These are phyloP conservation scores for Serpula lacrymans DNA, from an alignment of 768 basidiomycete species.

Conservation along the genomic window DNA sequence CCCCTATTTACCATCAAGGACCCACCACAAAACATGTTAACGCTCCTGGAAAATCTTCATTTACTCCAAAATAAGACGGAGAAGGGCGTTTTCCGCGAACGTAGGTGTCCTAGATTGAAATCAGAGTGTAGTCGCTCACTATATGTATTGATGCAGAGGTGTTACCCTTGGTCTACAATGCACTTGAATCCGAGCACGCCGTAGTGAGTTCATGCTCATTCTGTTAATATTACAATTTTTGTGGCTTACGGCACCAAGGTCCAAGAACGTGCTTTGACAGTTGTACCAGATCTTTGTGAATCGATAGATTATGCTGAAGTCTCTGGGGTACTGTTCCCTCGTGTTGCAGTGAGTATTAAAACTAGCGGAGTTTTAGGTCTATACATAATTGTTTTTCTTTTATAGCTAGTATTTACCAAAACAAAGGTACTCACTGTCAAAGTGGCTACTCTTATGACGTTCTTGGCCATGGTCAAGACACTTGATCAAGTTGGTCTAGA, in stretches of 20 bases:
- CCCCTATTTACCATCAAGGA: conserved; percentile 90
- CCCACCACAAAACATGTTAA: conserved; percentile 96
- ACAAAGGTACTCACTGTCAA: conserved; percentile 89
- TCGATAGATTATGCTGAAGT: conserved; percentile 95
- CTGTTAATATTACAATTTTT: not conserved
- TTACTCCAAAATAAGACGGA: conserved; percentile 89
- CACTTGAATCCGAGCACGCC: conserved; percentile 93
- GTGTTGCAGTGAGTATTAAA: conserved; percentile 71
- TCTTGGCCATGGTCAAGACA: conserved; percentile 83
- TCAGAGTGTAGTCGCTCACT: not conserved
- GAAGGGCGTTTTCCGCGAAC: conserved; percentile 81
- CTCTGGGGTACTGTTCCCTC: conserved; percentile 84
- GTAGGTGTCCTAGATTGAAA: conserved; percentile 43
- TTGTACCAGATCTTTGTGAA: conserved; percentile 86
- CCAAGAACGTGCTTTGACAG: conserved; percentile 84
- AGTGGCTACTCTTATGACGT: conserved; percentile 82
- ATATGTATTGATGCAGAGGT: conserved; percentile 59
- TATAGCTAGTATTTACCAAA: conserved; percentile 86
- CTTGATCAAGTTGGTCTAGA: conserved; percentile 74
- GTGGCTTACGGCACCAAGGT: conserved; percentile 47
- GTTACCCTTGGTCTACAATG: conserved; percentile 93
- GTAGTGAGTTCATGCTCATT: conserved; percentile 42
- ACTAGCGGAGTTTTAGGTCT: not conserved
- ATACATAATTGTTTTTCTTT: conserved; percentile 6
- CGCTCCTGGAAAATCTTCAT: conserved; percentile 82